phyloP scores from a whole-genome alignment of 345 rosid genomes.

The Salix udensis region DNA sequence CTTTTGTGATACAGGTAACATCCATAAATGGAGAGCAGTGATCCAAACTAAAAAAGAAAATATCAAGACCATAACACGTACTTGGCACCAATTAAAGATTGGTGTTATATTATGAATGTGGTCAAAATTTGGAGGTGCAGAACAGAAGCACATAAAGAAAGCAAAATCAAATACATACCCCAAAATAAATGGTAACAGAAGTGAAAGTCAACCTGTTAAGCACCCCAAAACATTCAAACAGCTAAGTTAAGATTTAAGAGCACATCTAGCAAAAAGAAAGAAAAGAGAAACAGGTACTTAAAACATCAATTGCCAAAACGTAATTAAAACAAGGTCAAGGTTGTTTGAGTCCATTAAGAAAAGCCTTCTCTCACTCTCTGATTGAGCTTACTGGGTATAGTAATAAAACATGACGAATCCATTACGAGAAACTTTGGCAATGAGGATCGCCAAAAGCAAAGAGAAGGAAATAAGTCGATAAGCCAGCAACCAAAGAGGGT shows the following conservation, averaged over 20 bases:
- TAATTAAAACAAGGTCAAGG: too few relatives aligned
- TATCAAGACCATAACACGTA: constrained; percentile 1
- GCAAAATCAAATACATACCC: constrained; percentile 41
- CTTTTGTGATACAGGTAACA: constrained; percentile 39
- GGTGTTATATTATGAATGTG: too few relatives aligned
- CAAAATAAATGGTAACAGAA: constrained; percentile 56
- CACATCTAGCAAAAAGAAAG: neutral
- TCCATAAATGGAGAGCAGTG: constrained; percentile 55
- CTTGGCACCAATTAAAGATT: neutral
- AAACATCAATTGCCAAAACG: neutral
- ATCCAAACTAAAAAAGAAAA: constrained; percentile 48
- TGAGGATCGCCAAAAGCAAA: constrained; percentile 37
- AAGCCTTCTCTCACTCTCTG: neutral
- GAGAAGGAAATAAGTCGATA: constrained; percentile 53
- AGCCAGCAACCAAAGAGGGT: constrained; percentile 58
- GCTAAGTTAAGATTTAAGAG: constrained; percentile 8
- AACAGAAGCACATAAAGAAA: neutral
- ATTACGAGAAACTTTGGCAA: constrained; percentile 23
- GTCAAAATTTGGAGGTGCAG: neutral
- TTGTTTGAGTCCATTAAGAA: neutral
- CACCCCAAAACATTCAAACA: constrained; percentile 16
- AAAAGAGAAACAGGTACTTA: neutral
- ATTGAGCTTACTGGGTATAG: constrained; percentile 56
- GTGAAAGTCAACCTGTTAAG: constrained; percentile 63
- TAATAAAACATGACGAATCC: constrained; percentile 44